A percentile compares a stretch with the other conserved stretches of the same genome.
These are phyloP conservation scores for Podaxis mareebaensis DNA, from an alignment of 768 basidiomycete species.

Conservation along the genomic window DNA sequence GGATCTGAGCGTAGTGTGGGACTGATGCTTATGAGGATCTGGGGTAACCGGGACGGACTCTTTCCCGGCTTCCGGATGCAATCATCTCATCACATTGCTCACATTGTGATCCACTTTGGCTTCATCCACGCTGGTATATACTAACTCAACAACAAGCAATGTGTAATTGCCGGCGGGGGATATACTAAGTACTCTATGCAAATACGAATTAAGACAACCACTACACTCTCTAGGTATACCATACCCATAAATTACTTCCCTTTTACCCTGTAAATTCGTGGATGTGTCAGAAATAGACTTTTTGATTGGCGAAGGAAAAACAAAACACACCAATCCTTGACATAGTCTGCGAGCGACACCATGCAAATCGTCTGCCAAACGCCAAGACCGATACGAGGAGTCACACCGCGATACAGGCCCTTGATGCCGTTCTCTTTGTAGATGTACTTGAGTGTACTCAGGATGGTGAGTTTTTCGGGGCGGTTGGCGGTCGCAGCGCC, in stretches of 20 bases:
- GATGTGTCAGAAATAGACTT: constrained; percentile 1
- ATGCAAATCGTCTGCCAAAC: constrained; percentile 99
- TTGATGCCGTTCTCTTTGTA: constrained; percentile 96
- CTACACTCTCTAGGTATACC: constrained; percentile 13
- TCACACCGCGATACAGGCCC: constrained; percentile 96
- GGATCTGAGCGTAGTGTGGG: not conserved
- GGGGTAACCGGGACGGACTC: constrained; percentile 1
- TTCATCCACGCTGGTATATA: not conserved
- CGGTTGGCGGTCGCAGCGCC: constrained; percentile 70
- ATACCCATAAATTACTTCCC: not conserved
- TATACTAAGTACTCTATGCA: constrained; percentile 28
- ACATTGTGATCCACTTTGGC: not conserved
- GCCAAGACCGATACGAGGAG: constrained; percentile 93
- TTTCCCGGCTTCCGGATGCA: constrained; percentile 16
- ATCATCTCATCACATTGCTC: not conserved
- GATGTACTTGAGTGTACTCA: constrained; percentile 91
- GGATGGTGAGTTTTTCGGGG: constrained; percentile 88
- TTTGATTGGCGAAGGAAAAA: not conserved
- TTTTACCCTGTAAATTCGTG: constrained; percentile 23
- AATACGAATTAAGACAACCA: constrained; percentile 25
- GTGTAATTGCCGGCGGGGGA: constrained; percentile 5
- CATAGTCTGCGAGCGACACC: constrained; percentile 97
- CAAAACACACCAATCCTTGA: constrained; percentile 74
- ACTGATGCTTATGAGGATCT: constrained; percentile 7
- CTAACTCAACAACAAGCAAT: not conserved